Conservation (phyloP, 257 asterid genomes). For the Fraxinus americana region DNA sequence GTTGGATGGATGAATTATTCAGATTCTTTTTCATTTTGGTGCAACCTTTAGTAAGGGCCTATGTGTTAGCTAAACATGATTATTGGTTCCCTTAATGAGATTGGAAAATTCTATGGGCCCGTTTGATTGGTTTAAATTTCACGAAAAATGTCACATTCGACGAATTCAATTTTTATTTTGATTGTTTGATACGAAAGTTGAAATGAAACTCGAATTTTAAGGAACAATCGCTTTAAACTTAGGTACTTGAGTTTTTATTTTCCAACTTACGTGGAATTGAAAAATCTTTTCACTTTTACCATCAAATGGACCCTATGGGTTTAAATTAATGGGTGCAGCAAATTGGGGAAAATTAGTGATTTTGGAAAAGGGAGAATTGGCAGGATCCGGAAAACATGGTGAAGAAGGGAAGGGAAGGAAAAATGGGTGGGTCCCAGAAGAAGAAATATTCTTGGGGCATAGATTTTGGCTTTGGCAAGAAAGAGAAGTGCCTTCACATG, state of each 20-base stretch:
- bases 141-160: too few species aligned
- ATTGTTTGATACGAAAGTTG: too few species aligned
- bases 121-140: too few species aligned
- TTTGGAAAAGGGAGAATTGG: constrained; percentile 24
- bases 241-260: too few species aligned
- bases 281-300: too few species aligned
- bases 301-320: too few species aligned
- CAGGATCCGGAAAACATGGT: constrained; percentile 51
- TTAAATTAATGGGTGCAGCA: background rate
- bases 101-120: background rate
- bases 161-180: too few species aligned
- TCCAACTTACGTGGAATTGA: too few species aligned
- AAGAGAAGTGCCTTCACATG: constrained; percentile 55
- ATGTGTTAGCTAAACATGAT: background rate
- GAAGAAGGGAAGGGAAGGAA: constrained; percentile 23
- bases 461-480: constrained; percentile 44
- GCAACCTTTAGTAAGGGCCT: too few species aligned
- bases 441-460: constrained; percentile 39
- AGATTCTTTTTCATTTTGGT: too few species aligned
- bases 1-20: background rate
- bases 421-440: constrained; percentile 31
- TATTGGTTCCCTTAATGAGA: background rate
- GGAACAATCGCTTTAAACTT: too few species aligned
- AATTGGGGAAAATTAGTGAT: background rate
- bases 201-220: too few species aligned